Evolutionary conservation across 169 alveolate species (phyloP).

Genomic region (Eimeria sp.): DNA sequence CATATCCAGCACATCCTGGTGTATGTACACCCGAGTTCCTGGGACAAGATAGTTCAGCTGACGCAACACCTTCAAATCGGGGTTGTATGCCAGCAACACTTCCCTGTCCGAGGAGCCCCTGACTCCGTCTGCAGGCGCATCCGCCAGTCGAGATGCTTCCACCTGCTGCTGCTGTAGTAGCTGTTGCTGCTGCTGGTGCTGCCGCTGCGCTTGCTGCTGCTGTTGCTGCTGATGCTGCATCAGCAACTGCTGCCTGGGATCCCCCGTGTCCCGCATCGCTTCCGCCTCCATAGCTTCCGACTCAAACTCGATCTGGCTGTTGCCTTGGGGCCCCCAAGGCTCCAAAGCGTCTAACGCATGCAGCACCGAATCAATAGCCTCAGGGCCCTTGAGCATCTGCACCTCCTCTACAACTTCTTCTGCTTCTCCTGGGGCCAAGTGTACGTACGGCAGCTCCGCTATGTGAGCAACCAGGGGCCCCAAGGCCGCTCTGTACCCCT

Average conservation of each 20-base stretch:
- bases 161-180: neutral
- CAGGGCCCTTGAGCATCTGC: neutral
- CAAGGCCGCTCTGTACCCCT: neutral
- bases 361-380: neutral
- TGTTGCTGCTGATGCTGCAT: conserved; percentile 42
- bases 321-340: conserved; percentile 11
- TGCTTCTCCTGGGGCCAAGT: conserved; percentile 45
- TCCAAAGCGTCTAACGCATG: neutral
- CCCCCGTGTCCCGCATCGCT: conserved; percentile 41
- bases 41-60: conserved; percentile 63
- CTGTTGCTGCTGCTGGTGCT: neutral
- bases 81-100: conserved; percentile 57
- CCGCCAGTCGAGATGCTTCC: neutral
- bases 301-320: neutral
- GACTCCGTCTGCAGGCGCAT: neutral
- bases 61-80: conserved; percentile 63
- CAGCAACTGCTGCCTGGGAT: conserved; percentile 40
- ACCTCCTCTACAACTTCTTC: conserved; percentile 18
- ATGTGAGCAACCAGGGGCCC: conserved; percentile 50
- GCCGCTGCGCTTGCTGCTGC: conserved; percentile 13
- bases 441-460: conserved; percentile 1
- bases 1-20: conserved; percentile 38
- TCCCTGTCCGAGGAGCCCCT: neutral
- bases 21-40: conserved; percentile 66
- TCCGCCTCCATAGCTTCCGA: conserved; percentile 41